Evolutionary conservation across 768 basidiomycete species (phyloP).

Genomic region (Rhodosporidiobolus odoratus): DNA sequence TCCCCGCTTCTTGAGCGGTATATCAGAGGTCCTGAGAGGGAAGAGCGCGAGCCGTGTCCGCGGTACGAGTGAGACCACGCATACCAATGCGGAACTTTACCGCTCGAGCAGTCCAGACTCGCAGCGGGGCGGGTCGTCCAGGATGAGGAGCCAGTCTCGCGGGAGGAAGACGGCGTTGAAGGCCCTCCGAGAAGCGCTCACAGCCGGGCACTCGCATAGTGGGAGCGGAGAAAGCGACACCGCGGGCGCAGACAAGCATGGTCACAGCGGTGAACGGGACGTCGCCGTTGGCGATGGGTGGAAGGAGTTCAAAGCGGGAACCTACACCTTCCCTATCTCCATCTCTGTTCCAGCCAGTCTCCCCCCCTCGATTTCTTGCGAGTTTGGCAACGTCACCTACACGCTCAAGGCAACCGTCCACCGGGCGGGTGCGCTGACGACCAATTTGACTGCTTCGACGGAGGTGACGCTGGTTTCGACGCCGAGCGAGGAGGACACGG

Average conservation of each 20-base stretch:
- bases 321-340: conserved; percentile 83
- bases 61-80: neutral
- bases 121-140: neutral
- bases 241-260: neutral
- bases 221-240: neutral
- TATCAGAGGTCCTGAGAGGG: conserved; percentile 27
- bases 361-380: conserved; percentile 69
- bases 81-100: neutral
- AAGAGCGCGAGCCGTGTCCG: conserved; percentile 27
- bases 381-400: conserved; percentile 74
- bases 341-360: conserved; percentile 74
- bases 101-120: conserved; percentile 21
- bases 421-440: conserved; percentile 72
- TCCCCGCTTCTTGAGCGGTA: conserved; percentile 24
- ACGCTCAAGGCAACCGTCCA: conserved; percentile 72
- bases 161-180: conserved; percentile 37
- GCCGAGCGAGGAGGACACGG: conserved; percentile 77
- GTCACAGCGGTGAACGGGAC: neutral
- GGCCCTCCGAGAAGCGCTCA: conserved; percentile 29
- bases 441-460: conserved; percentile 62
- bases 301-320: conserved; percentile 71
- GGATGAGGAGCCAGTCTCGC: conserved; percentile 23
- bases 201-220: conserved; percentile 20
- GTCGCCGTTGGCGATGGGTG: conserved; percentile 51
- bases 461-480: conserved; percentile 70